Evolutionary conservation across 345 rosid genomes (phyloP).

Genomic region (Eutrema heterophyllum): DNA sequence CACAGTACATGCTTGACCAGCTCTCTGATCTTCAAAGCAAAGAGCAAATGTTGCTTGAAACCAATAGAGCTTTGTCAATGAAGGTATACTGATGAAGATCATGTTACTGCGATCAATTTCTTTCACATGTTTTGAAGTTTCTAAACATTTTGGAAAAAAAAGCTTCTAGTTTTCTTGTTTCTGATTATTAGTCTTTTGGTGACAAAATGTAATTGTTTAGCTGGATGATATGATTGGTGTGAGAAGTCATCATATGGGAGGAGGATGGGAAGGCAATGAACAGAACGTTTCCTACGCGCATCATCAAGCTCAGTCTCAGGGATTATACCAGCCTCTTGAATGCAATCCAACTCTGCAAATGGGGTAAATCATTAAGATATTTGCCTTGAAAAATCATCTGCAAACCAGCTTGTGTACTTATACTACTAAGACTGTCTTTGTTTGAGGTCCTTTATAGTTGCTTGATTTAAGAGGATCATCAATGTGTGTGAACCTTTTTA

Average conservation of each 20-base stretch:
- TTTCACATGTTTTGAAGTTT: slow-evolving; percentile 5
- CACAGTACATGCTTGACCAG: slow-evolving; percentile 92
- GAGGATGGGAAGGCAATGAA: slow-evolving; percentile 62
- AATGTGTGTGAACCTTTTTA: neutral
- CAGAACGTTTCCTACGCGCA: slow-evolving; percentile 53
- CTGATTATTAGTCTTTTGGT: slow-evolving; percentile 7
- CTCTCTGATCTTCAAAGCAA: slow-evolving; percentile 85
- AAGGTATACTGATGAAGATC: slow-evolving; percentile 45
- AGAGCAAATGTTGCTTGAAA: slow-evolving; percentile 83
- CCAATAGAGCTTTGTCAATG: slow-evolving; percentile 74
- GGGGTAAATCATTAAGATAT: slow-evolving; percentile 46
- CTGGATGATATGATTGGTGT: slow-evolving; percentile 66
- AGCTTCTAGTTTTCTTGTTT: neutral
- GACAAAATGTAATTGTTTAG: slow-evolving; percentile 29
- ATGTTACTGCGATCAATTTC: neutral
- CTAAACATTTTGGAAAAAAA: neutral
- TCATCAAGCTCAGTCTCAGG: slow-evolving; percentile 68
- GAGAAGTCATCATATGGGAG: slow-evolving; percentile 50
- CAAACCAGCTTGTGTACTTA: neutral
- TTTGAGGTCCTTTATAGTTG: neutral
- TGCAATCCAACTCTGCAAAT: slow-evolving; percentile 96
- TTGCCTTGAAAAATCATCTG: neutral
- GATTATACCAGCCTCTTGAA: slow-evolving; percentile 69
- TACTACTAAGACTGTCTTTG: neutral
- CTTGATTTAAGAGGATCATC: neutral